These are phyloP conservation scores for Chytriomyces sp. DNA, from an alignment of 192 early-diverging fungal species.

Conservation along the genomic window DNA sequence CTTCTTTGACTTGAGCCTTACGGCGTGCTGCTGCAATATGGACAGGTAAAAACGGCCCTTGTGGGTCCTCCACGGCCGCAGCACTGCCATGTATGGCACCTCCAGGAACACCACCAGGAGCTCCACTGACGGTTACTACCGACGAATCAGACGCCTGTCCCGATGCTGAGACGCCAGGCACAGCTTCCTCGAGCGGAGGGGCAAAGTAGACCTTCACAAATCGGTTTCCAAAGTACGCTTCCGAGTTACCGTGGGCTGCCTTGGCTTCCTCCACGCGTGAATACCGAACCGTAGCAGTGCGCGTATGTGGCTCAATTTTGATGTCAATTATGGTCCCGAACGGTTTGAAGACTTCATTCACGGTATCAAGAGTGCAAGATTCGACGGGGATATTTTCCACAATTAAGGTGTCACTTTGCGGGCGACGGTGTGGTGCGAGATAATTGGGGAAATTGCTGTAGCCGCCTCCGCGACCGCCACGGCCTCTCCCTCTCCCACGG, in stretches of 20 bases:
- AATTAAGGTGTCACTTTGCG: constrained; percentile 56
- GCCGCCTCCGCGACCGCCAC: background rate
- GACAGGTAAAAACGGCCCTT: too few relatives aligned
- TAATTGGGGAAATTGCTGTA: background rate
- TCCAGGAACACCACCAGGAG: too few relatives aligned
- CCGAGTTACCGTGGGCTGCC: constrained; percentile 72
- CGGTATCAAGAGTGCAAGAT: constrained; percentile 64
- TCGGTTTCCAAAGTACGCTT: constrained; percentile 80
- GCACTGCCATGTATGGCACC: too few relatives aligned
- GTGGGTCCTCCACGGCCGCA: too few relatives aligned
- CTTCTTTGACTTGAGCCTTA: background rate
- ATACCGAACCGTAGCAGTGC: constrained; percentile 69
- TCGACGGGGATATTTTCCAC: constrained; percentile 80
- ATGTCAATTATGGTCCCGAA: constrained; percentile 80
- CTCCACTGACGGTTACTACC: too few relatives aligned
- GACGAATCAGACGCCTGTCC: background rate
- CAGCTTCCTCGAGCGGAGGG: constrained; percentile 5
- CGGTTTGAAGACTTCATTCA: constrained; percentile 76
- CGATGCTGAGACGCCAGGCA: background rate
- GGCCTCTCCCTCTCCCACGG: constrained; percentile 23
- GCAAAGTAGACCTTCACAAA: constrained; percentile 86
- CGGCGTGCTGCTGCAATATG: too few relatives aligned
- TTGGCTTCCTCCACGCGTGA: constrained; percentile 61
- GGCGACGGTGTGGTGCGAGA: constrained; percentile 25
- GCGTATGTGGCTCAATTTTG: constrained; percentile 54